These are phyloP conservation scores for Babesia gibsoni DNA, from an alignment of 169 alveolate species.

Conservation along the genomic window DNA sequence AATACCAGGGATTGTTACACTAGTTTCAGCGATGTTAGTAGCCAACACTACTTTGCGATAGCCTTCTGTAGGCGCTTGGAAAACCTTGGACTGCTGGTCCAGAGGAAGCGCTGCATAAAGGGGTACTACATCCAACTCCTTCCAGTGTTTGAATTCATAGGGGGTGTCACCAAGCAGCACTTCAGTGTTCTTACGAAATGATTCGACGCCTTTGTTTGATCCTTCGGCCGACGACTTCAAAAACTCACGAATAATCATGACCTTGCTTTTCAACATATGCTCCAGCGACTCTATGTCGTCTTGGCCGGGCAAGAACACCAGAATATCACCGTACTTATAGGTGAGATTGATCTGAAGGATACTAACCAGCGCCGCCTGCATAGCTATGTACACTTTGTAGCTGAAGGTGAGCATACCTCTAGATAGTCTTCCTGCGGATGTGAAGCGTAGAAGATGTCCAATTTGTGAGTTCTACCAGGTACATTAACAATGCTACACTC, in stretches of 20 bases:
- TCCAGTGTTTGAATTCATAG: conserved; percentile 46
- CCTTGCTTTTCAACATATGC: conserved; percentile 54
- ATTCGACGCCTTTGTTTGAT: conserved; percentile 61
- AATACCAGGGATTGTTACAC: conserved; percentile 93
- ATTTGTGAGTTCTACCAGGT: conserved; percentile 35
- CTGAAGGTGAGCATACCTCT: conserved; percentile 47
- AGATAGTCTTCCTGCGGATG: conserved; percentile 53
- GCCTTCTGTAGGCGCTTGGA: conserved; percentile 90
- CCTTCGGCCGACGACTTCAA: conserved; percentile 19
- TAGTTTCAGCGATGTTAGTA: conserved; percentile 97
- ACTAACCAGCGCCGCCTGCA: conserved; percentile 56
- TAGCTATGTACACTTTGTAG: too few relatives aligned
- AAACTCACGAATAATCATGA: conserved; percentile 57
- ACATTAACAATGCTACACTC: conserved; percentile 32
- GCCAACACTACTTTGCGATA: conserved; percentile 66
- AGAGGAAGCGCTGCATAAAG: conserved; percentile 97
- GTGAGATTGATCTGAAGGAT: conserved; percentile 39
- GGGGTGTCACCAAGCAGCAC: conserved; percentile 47
- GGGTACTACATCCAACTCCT: conserved; percentile 75
- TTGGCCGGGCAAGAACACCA: conserved; percentile 93
- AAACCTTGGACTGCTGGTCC: conserved; percentile 88
- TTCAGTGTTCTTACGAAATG: conserved; percentile 65
- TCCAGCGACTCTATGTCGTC: conserved; percentile 92
- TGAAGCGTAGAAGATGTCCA: conserved; percentile 56
- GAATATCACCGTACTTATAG: conserved; percentile 85